phyloP scores from a whole-genome alignment of 768 basidiomycete species.

The Plicaturopsis crispa region DNA sequence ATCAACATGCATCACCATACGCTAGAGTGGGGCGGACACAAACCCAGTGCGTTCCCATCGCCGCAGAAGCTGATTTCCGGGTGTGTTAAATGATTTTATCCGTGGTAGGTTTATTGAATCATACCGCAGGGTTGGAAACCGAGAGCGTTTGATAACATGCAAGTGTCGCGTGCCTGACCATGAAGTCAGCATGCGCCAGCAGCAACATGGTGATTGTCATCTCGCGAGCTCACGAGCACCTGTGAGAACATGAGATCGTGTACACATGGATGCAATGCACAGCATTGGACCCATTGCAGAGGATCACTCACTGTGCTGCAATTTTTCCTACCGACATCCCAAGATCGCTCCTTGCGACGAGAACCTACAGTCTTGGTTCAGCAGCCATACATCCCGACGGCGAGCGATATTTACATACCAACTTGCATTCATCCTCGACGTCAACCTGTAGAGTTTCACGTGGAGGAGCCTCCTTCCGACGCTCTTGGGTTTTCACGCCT shows the following conservation, averaged over 20 bases:
- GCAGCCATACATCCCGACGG: neutral
- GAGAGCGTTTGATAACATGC: slow-evolving; percentile 45
- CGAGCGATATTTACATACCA: too few relatives aligned
- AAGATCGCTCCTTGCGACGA: slow-evolving; percentile 38
- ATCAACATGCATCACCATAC: neutral
- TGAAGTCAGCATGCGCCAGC: neutral
- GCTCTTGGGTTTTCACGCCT: too few relatives aligned
- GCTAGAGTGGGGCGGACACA: slow-evolving; percentile 4
- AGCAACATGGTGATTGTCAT: too few relatives aligned
- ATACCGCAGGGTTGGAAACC: slow-evolving; percentile 35
- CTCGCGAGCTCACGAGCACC: slow-evolving; percentile 20
- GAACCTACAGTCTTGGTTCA: slow-evolving; percentile 28
- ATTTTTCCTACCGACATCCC: slow-evolving; percentile 40
- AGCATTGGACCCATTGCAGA: neutral
- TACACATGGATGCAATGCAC: too few relatives aligned
- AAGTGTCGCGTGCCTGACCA: slow-evolving; percentile 44
- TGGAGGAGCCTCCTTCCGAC: too few relatives aligned
- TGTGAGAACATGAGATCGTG: slow-evolving; percentile 13
- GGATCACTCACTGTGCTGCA: slow-evolving; percentile 40
- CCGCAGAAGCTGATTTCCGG: slow-evolving; percentile 25
- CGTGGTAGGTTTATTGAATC: too few relatives aligned
- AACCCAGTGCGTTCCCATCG: slow-evolving; percentile 42
- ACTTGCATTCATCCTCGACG: slow-evolving; percentile 46
- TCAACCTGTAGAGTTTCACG: too few relatives aligned
- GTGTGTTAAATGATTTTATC: neutral